These are phyloP conservation scores for Kodamaea kakaduensis DNA, from an alignment of 805 yeast genomes.

Conservation along the genomic window DNA sequence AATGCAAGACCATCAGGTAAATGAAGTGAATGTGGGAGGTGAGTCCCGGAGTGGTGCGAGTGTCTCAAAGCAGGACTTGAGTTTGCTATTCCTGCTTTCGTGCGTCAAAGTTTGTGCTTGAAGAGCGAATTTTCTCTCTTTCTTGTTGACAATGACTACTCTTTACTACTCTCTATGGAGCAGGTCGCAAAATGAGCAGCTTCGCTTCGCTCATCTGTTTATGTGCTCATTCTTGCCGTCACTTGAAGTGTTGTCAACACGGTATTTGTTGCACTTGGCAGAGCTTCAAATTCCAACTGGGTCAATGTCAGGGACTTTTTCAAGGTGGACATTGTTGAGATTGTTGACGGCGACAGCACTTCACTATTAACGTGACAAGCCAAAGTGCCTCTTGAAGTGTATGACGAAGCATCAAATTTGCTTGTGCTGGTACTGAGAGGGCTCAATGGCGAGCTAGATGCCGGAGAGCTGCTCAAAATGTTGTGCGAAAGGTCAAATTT, in stretches of 20 bases:
- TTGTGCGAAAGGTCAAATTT: constrained; percentile 20
- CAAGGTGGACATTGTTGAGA: constrained; percentile 16
- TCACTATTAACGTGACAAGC: constrained; percentile 5
- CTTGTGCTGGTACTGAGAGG: constrained; percentile 20
- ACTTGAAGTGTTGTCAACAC: constrained; percentile 42
- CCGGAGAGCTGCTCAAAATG: constrained; percentile 14
- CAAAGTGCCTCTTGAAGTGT: constrained; percentile 17
- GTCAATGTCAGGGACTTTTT: constrained; percentile 32
- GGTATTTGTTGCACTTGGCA: constrained; percentile 29
- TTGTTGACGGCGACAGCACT: constrained; percentile 6
- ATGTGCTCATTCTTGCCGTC: constrained; percentile 38
- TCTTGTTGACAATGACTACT: too few relatives aligned
- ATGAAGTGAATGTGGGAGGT: constrained; percentile 3
- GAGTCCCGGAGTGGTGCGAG: too few relatives aligned
- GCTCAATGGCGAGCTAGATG: constrained; percentile 11
- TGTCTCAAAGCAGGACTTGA: too few relatives aligned
- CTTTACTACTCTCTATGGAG: too few relatives aligned
- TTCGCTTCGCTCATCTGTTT: too few relatives aligned
- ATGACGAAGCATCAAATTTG: constrained; percentile 13
- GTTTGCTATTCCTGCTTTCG: too few relatives aligned
- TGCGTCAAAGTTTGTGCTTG: too few relatives aligned
- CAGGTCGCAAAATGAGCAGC: too few relatives aligned
- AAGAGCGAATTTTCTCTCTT: too few relatives aligned
- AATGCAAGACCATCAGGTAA: constrained; percentile 4
- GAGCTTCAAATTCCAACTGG: constrained; percentile 27